These are phyloP conservation scores for Cymbidium sinense DNA, from an alignment of 106 monocot genomes.

Conservation along the genomic window DNA sequence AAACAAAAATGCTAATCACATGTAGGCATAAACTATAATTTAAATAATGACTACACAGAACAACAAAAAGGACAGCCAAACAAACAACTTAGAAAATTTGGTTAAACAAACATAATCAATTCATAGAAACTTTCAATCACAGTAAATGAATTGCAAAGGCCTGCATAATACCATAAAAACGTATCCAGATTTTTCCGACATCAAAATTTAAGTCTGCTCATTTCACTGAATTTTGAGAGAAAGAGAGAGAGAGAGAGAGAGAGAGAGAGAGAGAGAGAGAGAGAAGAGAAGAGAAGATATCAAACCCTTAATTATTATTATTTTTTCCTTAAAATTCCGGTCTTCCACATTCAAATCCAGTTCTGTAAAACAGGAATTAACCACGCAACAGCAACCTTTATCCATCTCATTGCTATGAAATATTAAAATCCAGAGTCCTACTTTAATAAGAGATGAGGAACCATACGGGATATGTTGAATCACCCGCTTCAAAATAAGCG, in stretches of 20 bases:
- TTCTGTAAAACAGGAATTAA: not conserved
- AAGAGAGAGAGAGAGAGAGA: not conserved
- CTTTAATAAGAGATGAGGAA: not conserved
- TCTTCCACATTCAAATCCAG: not conserved
- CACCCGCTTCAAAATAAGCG: not conserved
- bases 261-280: not conserved
- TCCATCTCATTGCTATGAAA: not conserved
- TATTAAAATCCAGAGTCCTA: not conserved
- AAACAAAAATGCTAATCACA: not conserved
- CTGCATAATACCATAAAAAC: not conserved
- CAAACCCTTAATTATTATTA: no score
- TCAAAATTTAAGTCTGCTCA: not conserved
- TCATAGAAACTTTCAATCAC: not conserved
- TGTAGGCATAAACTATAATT: not conserved
- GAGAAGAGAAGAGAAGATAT: not conserved
- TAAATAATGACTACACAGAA: not conserved
- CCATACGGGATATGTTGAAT: not conserved
- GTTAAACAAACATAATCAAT: not conserved
- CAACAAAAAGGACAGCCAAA: not conserved
- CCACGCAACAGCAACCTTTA: not conserved
- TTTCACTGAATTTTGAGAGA: not conserved
- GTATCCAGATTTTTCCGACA: not conserved
- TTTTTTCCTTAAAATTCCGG: not conserved
- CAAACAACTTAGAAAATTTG: not conserved
- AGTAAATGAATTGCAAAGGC: not conserved